Base-by-base conservation (phyloP, 306 rosid genomes). In the Cucurbita maxima region DNA sequence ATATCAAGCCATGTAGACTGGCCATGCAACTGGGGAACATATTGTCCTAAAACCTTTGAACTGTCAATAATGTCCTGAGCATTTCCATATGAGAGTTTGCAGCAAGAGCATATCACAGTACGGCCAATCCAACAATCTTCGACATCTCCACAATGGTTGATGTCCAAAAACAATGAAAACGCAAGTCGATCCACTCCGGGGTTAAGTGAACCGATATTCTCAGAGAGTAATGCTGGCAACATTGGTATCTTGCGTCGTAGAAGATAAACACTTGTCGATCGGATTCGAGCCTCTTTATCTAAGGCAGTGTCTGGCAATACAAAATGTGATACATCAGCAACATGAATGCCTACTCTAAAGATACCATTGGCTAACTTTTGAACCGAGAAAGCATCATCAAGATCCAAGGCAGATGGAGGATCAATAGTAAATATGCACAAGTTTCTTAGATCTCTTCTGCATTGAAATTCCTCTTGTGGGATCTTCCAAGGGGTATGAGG, bases 301-400 rank as follows among this genome's bases (percentile, higher is more conserved):
- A 94, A 86, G 50, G 86, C 76, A 45, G 96, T 85, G 77, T 75
- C 81, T 0, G 96, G 92, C 72, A 84, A 75, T 77, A 94, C 97
- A 85, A 89, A 94, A 82, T 89, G 88, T 18, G 98, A 89, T 41
- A 66, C 87, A 77, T 94, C 98, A 70, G 96, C 86, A 83, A 90
- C 85, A 85, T 94, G 97, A 75, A 94, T 45, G 60, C 98, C 98
- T 75, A 90, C 95, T 80, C 98, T 85, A 71, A 69, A 90, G 69
- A 80, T 83, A 53, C 87, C 89, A 74, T 86, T 84, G 59, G 90
- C 79, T 72, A 94, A 82, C 71, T 81, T 87, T 83, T 87, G 86
- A 82, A 91, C 74, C 14, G 96, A 90, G 43, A 94, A 81, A 58
- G 98, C 98, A 85, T 94, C 98, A 77, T 94, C 98, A 77, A 94